Percentiles rank a stretch among this genome's conserved stretches.
Conservation (phyloP, 1,139 yeast genomes). For the Meyerozyma athensensis region DNA sequence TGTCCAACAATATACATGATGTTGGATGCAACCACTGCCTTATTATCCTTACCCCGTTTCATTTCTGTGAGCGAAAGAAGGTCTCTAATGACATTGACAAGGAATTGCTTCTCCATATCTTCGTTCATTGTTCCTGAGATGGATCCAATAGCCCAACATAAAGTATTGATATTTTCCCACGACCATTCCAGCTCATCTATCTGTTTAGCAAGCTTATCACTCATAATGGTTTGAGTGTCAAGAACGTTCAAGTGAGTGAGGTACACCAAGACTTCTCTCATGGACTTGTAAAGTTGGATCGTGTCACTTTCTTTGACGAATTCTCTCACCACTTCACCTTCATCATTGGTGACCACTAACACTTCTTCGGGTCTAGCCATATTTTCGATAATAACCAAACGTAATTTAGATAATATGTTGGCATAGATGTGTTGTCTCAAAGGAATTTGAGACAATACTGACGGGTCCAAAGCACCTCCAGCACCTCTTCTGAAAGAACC, state of each 20-base stretch:
- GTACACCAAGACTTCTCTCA: slow-evolving; percentile 93
- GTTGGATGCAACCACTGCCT: slow-evolving; percentile 97
- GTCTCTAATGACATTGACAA: slow-evolving; percentile 90
- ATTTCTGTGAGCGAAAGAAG: slow-evolving; percentile 85
- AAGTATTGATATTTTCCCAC: slow-evolving; percentile 94
- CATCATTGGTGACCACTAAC: slow-evolving; percentile 93
- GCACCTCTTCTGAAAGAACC: slow-evolving; percentile 44
- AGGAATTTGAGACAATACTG: slow-evolving; percentile 66
- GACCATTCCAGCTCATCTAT: slow-evolving; percentile 98
- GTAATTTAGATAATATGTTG: slow-evolving; percentile 68
- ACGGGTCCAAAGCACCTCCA: slow-evolving; percentile 88
- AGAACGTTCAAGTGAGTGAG: slow-evolving; percentile 92
- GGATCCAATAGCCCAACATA: slow-evolving; percentile 99
- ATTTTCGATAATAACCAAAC: slow-evolving; percentile 88
- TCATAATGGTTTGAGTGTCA: slow-evolving; percentile 93
- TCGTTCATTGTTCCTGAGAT: slow-evolving; percentile 98
- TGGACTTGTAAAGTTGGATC: slow-evolving; percentile 87
- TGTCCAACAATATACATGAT: slow-evolving; percentile 99
- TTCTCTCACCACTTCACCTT: slow-evolving; percentile 97
- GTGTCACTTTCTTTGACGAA: slow-evolving; percentile 97
- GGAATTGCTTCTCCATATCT: slow-evolving; percentile 91
- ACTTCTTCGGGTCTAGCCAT: slow-evolving; percentile 99
- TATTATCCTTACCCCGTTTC: slow-evolving; percentile 96
- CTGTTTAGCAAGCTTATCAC: slow-evolving; percentile 83
- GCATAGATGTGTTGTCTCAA: slow-evolving; percentile 82